phyloP scores from a whole-genome alignment of 1,284 basidiomycete species.

The Austroboletus olivaceoglutinosus region DNA sequence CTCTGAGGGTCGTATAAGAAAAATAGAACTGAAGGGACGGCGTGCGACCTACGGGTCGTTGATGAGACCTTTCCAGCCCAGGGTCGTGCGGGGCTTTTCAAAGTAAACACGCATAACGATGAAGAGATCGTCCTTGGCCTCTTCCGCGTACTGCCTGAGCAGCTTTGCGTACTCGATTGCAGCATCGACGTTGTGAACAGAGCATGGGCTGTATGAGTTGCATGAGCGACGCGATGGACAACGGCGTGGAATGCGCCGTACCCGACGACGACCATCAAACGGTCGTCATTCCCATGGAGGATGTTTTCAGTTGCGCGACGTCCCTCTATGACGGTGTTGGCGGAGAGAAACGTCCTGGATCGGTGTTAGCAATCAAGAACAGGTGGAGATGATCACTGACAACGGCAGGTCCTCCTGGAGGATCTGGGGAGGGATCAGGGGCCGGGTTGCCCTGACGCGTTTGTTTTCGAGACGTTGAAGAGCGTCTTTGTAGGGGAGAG shows the following conservation, averaged over 20 bases:
- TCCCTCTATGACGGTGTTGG: slow-evolving; percentile 84
- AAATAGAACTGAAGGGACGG: neutral
- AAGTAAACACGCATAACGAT: slow-evolving; percentile 99
- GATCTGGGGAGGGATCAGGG: slow-evolving; percentile 90
- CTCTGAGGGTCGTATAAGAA: slow-evolving; percentile 26
- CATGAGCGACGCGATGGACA: slow-evolving; percentile 9
- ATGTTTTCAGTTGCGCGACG: slow-evolving; percentile 76
- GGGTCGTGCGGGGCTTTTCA: slow-evolving; percentile 94
- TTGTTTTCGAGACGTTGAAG: slow-evolving; percentile 81
- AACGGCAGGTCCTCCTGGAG: slow-evolving; percentile 85
- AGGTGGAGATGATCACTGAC: slow-evolving; percentile 37
- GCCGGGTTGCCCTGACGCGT: slow-evolving; percentile 81
- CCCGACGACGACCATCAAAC: slow-evolving; percentile 87
- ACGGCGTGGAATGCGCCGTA: slow-evolving; percentile 11
- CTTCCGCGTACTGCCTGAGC: slow-evolving; percentile 79
- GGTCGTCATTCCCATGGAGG: slow-evolving; percentile 82
- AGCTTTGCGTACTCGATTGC: slow-evolving; percentile 83
- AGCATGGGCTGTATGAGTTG: slow-evolving; percentile 70
- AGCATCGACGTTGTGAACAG: slow-evolving; percentile 84
- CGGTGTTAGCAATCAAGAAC: slow-evolving; percentile 1
- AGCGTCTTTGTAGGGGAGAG: slow-evolving; percentile 74
- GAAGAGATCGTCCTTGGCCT: slow-evolving; percentile 81
- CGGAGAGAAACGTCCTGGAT: slow-evolving; percentile 63
- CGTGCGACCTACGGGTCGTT: slow-evolving; percentile 67
- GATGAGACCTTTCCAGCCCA: slow-evolving; percentile 99